Conservation (phyloP, 2,329 filamentous ascomycete genomes). For the Ceratocystis harringtonii region DNA sequence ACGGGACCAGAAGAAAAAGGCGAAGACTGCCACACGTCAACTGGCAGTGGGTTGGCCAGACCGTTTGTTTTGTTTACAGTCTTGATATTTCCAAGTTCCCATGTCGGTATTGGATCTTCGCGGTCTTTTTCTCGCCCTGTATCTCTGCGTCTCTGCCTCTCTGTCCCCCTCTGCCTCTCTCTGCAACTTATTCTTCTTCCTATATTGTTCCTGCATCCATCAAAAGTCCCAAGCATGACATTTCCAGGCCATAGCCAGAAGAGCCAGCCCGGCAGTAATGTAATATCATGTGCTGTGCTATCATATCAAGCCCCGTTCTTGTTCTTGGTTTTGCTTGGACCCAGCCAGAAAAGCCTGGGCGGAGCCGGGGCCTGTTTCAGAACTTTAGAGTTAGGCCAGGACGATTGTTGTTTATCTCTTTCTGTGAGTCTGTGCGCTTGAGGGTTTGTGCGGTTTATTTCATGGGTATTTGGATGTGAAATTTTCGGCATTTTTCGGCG, state of each 20-base stretch:
- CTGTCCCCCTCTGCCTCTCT: neutral
- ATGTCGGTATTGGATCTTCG: too few species aligned
- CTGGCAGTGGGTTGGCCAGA: too few species aligned
- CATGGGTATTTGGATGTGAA: too few species aligned
- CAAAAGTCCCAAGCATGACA: neutral
- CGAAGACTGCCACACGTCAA: too few species aligned
- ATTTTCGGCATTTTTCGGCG: too few species aligned
- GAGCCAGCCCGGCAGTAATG: neutral
- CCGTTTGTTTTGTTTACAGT: too few species aligned
- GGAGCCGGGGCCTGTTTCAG: neutral
- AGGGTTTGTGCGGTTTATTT: neutral
- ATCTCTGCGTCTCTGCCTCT: neutral
- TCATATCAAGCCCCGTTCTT: neutral
- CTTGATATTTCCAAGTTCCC: too few species aligned
- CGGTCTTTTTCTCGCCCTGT: too few species aligned
- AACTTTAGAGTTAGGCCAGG: constrained; percentile 1
- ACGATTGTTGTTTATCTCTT: neutral
- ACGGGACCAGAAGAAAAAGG: too few species aligned
- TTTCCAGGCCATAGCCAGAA: neutral
- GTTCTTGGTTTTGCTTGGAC: neutral
- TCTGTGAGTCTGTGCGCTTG: neutral
- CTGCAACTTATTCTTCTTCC: constrained; percentile 2
- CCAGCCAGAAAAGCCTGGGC: neutral
- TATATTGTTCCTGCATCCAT: constrained; percentile 3
- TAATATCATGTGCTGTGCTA: too few species aligned